Percentiles rank a stretch among this genome's conserved stretches.
Conservation (phyloP, 805 yeast genomes). For the Kuraishia piskuri region DNA sequence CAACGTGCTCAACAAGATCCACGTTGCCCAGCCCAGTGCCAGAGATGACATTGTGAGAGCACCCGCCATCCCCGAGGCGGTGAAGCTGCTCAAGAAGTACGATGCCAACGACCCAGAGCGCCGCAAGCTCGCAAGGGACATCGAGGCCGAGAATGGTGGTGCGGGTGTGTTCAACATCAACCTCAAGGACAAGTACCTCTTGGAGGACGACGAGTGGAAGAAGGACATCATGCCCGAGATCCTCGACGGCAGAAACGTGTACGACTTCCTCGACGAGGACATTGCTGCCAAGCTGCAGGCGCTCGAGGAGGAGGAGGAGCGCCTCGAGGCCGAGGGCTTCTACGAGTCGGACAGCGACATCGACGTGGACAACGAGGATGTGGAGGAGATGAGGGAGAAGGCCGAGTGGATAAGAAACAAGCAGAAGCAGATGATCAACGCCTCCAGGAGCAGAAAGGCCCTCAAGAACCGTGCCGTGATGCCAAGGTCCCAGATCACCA, state of each 20-base stretch:
- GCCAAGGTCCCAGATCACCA: slow-evolving; percentile 84
- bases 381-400: slow-evolving; percentile 72
- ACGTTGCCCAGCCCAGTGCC: slow-evolving; percentile 82
- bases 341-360: slow-evolving; percentile 77
- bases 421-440: slow-evolving; percentile 88
- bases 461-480: slow-evolving; percentile 78
- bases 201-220: slow-evolving; percentile 98
- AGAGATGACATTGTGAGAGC: slow-evolving; percentile 82
- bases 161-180: slow-evolving; percentile 97
- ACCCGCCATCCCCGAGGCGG: slow-evolving; percentile 77
- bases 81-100: slow-evolving; percentile 50
- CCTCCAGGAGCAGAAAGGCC: slow-evolving; percentile 79
- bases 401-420: slow-evolving; percentile 94
- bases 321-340: slow-evolving; percentile 88
- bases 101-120: slow-evolving; percentile 78
- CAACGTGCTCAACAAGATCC: slow-evolving; percentile 89
- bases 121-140: slow-evolving; percentile 73
- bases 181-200: slow-evolving; percentile 81
- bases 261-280: slow-evolving; percentile 95
- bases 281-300: slow-evolving; percentile 90
- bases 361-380: slow-evolving; percentile 41
- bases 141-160: slow-evolving; percentile 94
- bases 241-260: slow-evolving; percentile 91
- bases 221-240: slow-evolving; percentile 96
- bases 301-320: slow-evolving; percentile 94